phyloP scores from a whole-genome alignment of 169 alveolate species.

The Cryptosporidium canis region DNA sequence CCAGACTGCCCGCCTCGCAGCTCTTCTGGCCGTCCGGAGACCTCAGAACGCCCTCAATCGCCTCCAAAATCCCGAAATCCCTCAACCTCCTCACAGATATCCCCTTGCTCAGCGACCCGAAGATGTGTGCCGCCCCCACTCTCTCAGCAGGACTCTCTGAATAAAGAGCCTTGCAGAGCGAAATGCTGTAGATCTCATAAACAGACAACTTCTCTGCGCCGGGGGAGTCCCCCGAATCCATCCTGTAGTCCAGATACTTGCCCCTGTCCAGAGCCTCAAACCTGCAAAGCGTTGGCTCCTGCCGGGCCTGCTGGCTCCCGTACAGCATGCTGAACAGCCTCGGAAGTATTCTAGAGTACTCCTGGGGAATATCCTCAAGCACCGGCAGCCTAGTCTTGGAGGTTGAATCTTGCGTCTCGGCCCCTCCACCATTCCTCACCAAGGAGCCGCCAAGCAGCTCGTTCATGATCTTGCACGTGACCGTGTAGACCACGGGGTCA shows the following conservation, averaged over 20 bases:
- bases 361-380: slow-evolving; percentile 42
- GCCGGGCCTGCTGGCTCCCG: background rate
- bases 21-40: background rate
- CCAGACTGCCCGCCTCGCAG: background rate
- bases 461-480: slow-evolving; percentile 11
- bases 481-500: slow-evolving; percentile 24
- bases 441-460: slow-evolving; percentile 34
- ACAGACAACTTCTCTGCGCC: background rate
- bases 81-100: slow-evolving; percentile 7
- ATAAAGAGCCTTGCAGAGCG: slow-evolving; percentile 10
- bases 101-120: slow-evolving; percentile 41
- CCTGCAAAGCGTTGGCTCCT: background rate
- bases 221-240: background rate
- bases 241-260: background rate
- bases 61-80: slow-evolving; percentile 16
- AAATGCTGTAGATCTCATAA: slow-evolving; percentile 9
- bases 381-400: slow-evolving; percentile 17
- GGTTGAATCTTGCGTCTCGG: background rate
- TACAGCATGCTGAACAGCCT: slow-evolving; percentile 30
- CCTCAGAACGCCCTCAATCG: background rate
- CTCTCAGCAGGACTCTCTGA: background rate
- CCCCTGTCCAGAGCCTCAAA: background rate
- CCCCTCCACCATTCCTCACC: background rate
- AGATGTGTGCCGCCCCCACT: slow-evolving; percentile 55
- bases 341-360: slow-evolving; percentile 54